Evolutionary conservation across 371 early-diverging fungal species (phyloP).

Genomic region (Mucor ambiguus): DNA sequence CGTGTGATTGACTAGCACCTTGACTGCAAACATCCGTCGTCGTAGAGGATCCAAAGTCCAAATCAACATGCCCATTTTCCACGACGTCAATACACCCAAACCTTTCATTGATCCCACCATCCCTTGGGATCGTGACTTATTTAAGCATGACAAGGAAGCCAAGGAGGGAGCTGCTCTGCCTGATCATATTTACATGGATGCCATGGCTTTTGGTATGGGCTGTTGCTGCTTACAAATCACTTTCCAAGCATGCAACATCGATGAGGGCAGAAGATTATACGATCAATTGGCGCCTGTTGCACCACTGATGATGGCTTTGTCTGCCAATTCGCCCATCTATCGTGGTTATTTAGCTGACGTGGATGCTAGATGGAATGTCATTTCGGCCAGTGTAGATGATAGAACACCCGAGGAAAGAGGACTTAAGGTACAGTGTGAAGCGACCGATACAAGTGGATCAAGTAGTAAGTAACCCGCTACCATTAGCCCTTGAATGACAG

Average conservation of each 20-base stretch:
- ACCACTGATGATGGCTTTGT: conserved; percentile 95
- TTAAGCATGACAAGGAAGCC: conserved; percentile 68
- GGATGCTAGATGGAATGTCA: conserved; percentile 98
- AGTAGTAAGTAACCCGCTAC: background rate
- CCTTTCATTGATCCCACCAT: conserved; percentile 92
- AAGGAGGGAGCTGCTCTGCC: conserved; percentile 77
- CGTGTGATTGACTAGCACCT: conserved; percentile 59
- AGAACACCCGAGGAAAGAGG: conserved; percentile 95
- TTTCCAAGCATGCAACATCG: conserved; percentile 96
- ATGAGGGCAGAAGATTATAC: conserved; percentile 93
- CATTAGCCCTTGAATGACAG: conserved; percentile 70
- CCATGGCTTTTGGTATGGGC: conserved; percentile 99
- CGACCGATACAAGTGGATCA: background rate
- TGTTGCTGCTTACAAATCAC: conserved; percentile 99
- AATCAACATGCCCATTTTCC: conserved; percentile 86
- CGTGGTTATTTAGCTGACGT: conserved; percentile 96
- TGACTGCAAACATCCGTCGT: conserved; percentile 92
- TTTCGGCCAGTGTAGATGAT: conserved; percentile 95
- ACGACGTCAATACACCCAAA: conserved; percentile 82
- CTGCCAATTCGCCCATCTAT: conserved; percentile 95
- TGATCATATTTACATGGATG: conserved; percentile 98
- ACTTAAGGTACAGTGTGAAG: conserved; percentile 52
- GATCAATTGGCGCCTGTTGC: conserved; percentile 95
- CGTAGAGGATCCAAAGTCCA: conserved; percentile 93
- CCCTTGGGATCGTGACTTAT: conserved; percentile 62